Evolutionary conservation across 805 yeast species (phyloP).

Genomic region (Lipomyces orientalis): DNA sequence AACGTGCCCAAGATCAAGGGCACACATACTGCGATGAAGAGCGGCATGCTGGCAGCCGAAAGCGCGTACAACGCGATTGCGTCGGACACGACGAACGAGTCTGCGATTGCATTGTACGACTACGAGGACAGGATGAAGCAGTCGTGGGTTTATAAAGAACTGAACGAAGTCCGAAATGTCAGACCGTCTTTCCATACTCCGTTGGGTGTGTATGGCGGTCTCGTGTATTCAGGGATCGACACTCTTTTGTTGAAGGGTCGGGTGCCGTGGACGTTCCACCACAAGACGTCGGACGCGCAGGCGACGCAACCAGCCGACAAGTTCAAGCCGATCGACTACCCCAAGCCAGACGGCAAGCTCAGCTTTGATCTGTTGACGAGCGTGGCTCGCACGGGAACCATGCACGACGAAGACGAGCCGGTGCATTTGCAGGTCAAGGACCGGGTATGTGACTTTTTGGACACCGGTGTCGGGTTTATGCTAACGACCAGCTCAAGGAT

Average conservation of each 20-base stretch:
- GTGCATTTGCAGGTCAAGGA: constrained; percentile 72
- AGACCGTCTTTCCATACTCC: constrained; percentile 87
- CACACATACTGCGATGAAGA: constrained; percentile 95
- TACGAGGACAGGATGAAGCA: constrained; percentile 70
- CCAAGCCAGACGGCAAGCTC: constrained; percentile 93
- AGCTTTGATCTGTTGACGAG: too few species aligned
- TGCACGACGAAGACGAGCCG: constrained; percentile 91
- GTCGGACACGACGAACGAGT: constrained; percentile 38
- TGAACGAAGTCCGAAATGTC: constrained; percentile 83
- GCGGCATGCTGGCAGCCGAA: constrained; percentile 96
- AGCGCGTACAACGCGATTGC: constrained; percentile 63
- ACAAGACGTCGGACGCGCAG: constrained; percentile 70
- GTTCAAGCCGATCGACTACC: constrained; percentile 78
- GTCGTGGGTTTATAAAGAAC: constrained; percentile 88
- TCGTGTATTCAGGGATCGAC: constrained; percentile 81
- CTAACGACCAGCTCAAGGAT: constrained; percentile 40
- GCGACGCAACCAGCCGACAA: constrained; percentile 71
- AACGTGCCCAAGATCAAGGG: constrained; percentile 98
- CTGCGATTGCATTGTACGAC: constrained; percentile 51
- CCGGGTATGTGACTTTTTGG: constrained; percentile 31
- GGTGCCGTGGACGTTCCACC: constrained; percentile 90
- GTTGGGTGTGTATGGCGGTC: constrained; percentile 80
- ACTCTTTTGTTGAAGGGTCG: constrained; percentile 78
- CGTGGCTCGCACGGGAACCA: too few species aligned
- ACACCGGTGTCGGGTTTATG: neutral